Conservation (phyloP, 768 basidiomycete species). For the Rhodotorula sphaerocarpa region DNA sequence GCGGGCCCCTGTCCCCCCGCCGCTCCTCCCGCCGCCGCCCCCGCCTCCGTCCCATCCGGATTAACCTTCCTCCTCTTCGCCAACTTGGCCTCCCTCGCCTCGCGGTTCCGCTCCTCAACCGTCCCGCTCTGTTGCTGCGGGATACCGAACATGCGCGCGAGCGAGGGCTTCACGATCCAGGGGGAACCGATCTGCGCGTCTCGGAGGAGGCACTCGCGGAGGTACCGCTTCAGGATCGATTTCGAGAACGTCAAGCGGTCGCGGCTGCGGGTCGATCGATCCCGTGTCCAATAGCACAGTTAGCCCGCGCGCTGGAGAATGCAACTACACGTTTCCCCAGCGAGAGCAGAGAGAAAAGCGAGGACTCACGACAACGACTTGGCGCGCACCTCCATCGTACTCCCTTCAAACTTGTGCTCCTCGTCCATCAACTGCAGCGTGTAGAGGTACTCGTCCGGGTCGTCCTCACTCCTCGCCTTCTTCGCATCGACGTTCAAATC, state of each 20-base stretch:
- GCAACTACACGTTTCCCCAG: too few relatives aligned
- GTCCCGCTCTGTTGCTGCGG: conserved; percentile 80
- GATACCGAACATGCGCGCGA: conserved; percentile 78
- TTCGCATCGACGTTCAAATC: conserved; percentile 69
- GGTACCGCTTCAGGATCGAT: conserved; percentile 89
- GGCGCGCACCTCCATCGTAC: conserved; percentile 73
- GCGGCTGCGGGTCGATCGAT: too few relatives aligned
- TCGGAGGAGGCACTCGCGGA: conserved; percentile 88
- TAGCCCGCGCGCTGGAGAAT: too few relatives aligned
- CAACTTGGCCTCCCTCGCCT: conserved; percentile 56
- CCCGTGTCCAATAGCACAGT: too few relatives aligned
- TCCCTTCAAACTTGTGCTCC: conserved; percentile 53
- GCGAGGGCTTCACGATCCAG: conserved; percentile 82
- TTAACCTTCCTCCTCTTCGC: too few relatives aligned
- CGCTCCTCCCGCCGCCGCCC: too few relatives aligned
- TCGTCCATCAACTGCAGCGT: conserved; percentile 64
- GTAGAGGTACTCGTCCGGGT: conserved; percentile 76
- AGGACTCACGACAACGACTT: conserved; percentile 63
- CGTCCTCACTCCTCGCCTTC: conserved; percentile 63
- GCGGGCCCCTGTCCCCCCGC: too few relatives aligned
- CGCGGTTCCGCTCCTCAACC: conserved; percentile 66
- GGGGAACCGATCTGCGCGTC: conserved; percentile 87
- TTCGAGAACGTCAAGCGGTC: conserved; percentile 94
- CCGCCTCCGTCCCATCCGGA: too few relatives aligned
- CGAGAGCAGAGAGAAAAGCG: background rate